Evolutionary conservation across 257 asterid genomes (phyloP).

Genomic region (Petunia secreta): DNA sequence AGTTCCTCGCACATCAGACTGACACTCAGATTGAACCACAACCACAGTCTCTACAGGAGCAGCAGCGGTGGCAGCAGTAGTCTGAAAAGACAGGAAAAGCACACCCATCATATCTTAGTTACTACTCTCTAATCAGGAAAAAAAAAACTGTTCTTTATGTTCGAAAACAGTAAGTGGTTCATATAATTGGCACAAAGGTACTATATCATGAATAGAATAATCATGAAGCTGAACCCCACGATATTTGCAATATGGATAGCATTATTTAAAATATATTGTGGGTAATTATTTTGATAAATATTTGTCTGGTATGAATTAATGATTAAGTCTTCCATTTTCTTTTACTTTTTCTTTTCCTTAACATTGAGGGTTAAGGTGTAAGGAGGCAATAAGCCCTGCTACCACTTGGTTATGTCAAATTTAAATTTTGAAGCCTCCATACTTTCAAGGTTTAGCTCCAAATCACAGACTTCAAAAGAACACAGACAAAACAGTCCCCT

Average conservation of each 20-base stretch:
- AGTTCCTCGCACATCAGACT: conserved; percentile 58
- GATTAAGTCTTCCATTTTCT: too few species aligned
- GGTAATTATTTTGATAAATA: not conserved
- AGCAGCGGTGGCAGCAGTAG: conserved; percentile 41
- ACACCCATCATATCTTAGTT: conserved; percentile 32
- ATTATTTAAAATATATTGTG: not conserved
- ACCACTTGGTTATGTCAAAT: conserved; percentile 6
- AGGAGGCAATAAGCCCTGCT: conserved; percentile 2
- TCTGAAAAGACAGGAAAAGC: conserved; percentile 48
- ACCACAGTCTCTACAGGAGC: conserved; percentile 46
- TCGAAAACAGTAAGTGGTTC: not conserved
- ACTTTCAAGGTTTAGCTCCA: conserved; percentile 11
- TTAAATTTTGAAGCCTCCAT: conserved; percentile 5
- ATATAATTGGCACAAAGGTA: not conserved
- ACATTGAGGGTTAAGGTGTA: not conserved
- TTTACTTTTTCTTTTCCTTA: too few species aligned
- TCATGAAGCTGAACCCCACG: not conserved
- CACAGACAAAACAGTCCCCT: not conserved
- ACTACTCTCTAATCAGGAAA: conserved; percentile 28
- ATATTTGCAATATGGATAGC: conserved; percentile 8
- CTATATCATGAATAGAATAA: not conserved
- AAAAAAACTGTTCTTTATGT: not conserved
- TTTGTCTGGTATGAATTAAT: not conserved
- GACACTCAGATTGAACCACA: conserved; percentile 48
- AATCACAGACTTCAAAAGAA: conserved; percentile 21